A percentile compares a stretch with the other conserved stretches of the same genome.
Conservation (phyloP, 1,139 yeast genomes). For the Hanseniaspora gamundiae region DNA sequence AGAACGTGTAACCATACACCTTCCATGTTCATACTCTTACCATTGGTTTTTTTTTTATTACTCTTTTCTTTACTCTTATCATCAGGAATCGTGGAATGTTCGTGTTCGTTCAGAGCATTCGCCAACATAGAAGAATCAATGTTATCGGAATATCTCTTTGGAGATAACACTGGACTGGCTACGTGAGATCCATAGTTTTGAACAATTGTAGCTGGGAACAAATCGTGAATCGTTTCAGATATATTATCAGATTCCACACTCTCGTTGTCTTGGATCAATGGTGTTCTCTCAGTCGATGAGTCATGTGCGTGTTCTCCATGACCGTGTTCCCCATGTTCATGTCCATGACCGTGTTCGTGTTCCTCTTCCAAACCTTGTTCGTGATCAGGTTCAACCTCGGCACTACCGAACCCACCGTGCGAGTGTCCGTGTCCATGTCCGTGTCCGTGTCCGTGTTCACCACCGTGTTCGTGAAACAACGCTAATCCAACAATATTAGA, state of each 20-base stretch:
- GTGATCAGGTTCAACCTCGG: constrained; percentile 13
- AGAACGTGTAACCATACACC: constrained; percentile 91
- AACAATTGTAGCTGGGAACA: constrained; percentile 20
- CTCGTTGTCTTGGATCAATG: too few species aligned
- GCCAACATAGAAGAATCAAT: constrained; percentile 28
- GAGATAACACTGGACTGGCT: constrained; percentile 9
- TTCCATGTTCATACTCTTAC: constrained; percentile 81
- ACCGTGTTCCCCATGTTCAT: constrained; percentile 9
- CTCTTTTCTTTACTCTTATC: constrained; percentile 9
- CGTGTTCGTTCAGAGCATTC: constrained; percentile 5
- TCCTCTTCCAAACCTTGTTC: constrained; percentile 7
- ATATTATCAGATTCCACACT: constrained; percentile 8
- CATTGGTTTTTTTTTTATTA: constrained; percentile 20
- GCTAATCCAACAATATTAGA: constrained; percentile 78
- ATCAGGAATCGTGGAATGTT: constrained; percentile 25
- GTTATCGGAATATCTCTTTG: constrained; percentile 7
- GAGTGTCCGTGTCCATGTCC: constrained; percentile 34
- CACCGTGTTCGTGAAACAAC: constrained; percentile 87
- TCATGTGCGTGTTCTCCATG: not conserved
- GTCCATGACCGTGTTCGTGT: constrained; percentile 15
- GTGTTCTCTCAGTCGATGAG: constrained; percentile 1
- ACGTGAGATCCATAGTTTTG: constrained; percentile 11
- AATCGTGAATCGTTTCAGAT: constrained; percentile 17
- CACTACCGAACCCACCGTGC: constrained; percentile 13
- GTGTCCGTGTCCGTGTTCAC: constrained; percentile 44